phyloP scores from a whole-genome alignment of 441 rosid genomes.

The Syzygium syzygioides region DNA sequence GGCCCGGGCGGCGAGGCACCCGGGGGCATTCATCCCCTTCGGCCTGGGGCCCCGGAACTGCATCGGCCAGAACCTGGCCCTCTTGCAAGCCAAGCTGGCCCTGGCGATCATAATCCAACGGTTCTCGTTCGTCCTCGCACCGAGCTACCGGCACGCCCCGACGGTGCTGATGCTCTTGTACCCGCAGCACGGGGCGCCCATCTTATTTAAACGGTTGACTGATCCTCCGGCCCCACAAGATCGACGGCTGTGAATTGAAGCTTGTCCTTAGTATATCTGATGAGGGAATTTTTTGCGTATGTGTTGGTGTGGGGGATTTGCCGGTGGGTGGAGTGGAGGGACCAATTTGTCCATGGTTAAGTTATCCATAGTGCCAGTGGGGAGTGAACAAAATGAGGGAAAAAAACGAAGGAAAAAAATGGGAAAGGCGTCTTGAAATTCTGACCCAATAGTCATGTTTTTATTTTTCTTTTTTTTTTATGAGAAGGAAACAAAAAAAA shows the following conservation, averaged over 20 bases:
- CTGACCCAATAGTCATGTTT: not conserved
- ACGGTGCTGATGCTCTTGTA: slow-evolving; percentile 85
- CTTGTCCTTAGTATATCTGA: not conserved
- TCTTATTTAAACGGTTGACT: slow-evolving; percentile 43
- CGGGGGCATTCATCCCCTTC: slow-evolving; percentile 75
- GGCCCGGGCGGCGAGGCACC: slow-evolving; percentile 68
- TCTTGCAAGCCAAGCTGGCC: slow-evolving; percentile 75
- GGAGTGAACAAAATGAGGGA: not conserved
- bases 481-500: not conserved
- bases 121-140: slow-evolving; percentile 71
- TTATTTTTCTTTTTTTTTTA: not conserved
- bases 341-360: not conserved
- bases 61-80: slow-evolving; percentile 85
- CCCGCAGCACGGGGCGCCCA: slow-evolving; percentile 94
- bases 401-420: not conserved
- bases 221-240: not conserved
- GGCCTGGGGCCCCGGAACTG: slow-evolving; percentile 83
- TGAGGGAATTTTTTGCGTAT: not conserved
- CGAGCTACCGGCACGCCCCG: slow-evolving; percentile 83
- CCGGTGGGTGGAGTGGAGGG: not conserved
- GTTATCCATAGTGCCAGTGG: not conserved
- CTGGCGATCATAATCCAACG: slow-evolving; percentile 65
- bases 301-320: not conserved
- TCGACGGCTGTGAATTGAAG: slow-evolving; percentile 6
- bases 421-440: not conserved